These are phyloP conservation scores for Asterochloris erici DNA, from an alignment of 139 green algal species.

Conservation along the genomic window DNA sequence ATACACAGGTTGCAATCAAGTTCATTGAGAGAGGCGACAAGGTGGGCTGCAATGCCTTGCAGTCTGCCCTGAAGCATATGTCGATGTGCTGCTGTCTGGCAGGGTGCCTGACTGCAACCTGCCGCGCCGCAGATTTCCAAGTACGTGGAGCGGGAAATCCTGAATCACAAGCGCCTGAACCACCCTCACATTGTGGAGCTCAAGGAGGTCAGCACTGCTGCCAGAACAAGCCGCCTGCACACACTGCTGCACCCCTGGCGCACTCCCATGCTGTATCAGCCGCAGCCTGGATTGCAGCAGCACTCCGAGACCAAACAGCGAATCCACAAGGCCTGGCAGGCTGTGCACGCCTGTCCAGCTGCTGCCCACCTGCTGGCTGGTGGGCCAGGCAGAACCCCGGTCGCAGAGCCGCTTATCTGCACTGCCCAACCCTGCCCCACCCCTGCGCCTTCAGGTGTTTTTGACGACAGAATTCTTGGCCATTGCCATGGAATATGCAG, in stretches of 20 bases:
- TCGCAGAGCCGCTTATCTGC: too few relatives aligned
- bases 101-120: neutral
- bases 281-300: neutral
- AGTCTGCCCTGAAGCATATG: neutral
- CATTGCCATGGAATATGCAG: conserved; percentile 81
- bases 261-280: neutral
- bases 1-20: conserved; percentile 76
- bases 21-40: conserved; percentile 79
- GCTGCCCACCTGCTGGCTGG: neutral
- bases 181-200: conserved; percentile 65
- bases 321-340: neutral
- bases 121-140: conserved; percentile 74
- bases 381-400: too few relatives aligned
- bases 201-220: conserved; percentile 28
- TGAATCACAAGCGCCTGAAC: conserved; percentile 56
- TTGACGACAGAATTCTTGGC: conserved; percentile 57
- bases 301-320: neutral
- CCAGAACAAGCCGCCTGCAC: too few relatives aligned
- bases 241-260: neutral
- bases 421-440: neutral
- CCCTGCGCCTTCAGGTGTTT: conserved; percentile 27
- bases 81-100: neutral
- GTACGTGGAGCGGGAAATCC: conserved; percentile 85
- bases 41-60: conserved; percentile 12
- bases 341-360: neutral